Evolutionary conservation across 1,284 basidiomycete genomes (phyloP), one percentile per base, ranked within the genome.

Genomic region (Clitocybe nebularis): DNA sequence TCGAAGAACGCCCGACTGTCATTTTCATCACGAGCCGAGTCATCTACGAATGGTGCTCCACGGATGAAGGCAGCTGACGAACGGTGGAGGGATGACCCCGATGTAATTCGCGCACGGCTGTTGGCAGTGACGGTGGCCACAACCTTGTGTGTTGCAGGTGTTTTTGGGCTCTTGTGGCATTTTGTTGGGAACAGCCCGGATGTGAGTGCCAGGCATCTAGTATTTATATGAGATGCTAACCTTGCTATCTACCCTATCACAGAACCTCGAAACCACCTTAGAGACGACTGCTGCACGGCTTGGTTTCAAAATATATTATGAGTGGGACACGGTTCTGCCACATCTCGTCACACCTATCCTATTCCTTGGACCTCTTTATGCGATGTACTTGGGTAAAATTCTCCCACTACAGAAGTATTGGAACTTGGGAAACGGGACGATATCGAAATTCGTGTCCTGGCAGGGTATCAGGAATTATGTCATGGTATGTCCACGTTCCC

Each of bases 301-400:
- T 6, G 57, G 54, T 14, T 47, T 57, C 33, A 39, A 35, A 30
- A 25, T 50, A 28, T 46, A 48, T 30, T 14, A 51, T 32, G 53
- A 49, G 45, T 7, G 45, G 36, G 47, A 53, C n/a, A 40, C 56
- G 8, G 45, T 77, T 26, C 59, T 71, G 2, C 74, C 89, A 0
- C 82, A 83, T 52, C 59, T 89, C 7, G 69, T 96, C 21, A 84
- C 87, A 0, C 87, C 89, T 0, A 50, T 80, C 2, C 73, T 98
- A n/a, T 95, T 89, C 60, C 60, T 82, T 3, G 95, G 95, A 0
- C 91, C 93, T 0, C 64, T 98, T 0, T 90, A 86, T 54, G 78
- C 75, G 4, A 66, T 56, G 10, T 85, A 66, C 49, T 66, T 93
- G 1, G 69, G 68, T 4, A 54, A 63, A 2, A 58, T 69, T 5